Evolutionary conservation across 1,284 basidiomycete species (phyloP), one percentile per base, ranked within the genome.

Genomic region (Xerocomus amazonicus): DNA sequence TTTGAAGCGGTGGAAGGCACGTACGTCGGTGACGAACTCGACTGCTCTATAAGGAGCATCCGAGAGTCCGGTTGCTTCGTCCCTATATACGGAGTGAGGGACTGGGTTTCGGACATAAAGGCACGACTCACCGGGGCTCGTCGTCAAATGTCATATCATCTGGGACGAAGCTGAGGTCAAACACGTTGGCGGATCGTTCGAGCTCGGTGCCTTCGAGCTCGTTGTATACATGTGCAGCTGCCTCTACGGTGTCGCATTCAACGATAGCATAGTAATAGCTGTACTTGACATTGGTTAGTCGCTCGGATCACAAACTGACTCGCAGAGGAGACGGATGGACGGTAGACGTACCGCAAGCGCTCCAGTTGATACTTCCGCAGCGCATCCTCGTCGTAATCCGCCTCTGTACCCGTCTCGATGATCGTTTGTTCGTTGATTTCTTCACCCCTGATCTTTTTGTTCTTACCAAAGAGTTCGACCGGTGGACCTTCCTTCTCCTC

Each of bases 221-320:
- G 45, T 80, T 72, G 68, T 90, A 90, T 14, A 97, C 82, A 64
- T 94, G 86, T 6, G 81, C 76, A 1, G 96, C 92, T 3, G 92
- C 80, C 31, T 84, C 77, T 6, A 82, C 74, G 8, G 84, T 82
- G 62, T 96, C 90, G 66, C 94, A 98, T 41, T 91, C 91, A 1
- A 94, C 87, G 41, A 99, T 81, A 7, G 97, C 97, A 70, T 99
- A 99, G 68, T 93, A 97, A 71, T 98, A 99, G 53, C 92, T 94
- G 62, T 54, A 13, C 46, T 55, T 47, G 43, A 35, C 23, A n/a
- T 48, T 43, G 17, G 38, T 50, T 37, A 60, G 16, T 2, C 29
- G 5, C 14, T 40, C 31, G 13, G 9, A 12, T 29, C 31, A 16
- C 19, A 17, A 28, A 38, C 17, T 46, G 14, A 10, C 12, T 6